Evolutionary conservation across 2,329 filamentous ascomycete genomes (phyloP), one percentile per base, ranked within the genome.

Genomic region (Annulohypoxylon truncatum): DNA sequence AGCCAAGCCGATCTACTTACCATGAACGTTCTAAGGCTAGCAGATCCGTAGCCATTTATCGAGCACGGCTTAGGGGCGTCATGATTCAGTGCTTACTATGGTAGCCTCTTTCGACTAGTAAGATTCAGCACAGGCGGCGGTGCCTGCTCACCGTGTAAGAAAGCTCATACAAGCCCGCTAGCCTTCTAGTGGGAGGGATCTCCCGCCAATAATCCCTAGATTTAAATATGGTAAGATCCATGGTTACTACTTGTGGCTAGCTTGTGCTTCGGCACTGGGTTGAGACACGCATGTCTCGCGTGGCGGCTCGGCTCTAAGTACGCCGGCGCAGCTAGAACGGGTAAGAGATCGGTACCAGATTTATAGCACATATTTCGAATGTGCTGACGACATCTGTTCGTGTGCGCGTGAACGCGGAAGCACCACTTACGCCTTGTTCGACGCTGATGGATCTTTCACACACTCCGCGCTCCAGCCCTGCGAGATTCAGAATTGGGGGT

Each of bases 231-330:
- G 56, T 47, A 56, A 50, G 29, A 57, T n/a, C n/a, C n/a, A n/a
- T 20, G 46, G 29, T 60, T 60, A 52, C 55, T 58, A 51, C n/a
- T 56, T 59, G 50, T 52, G 52, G 67, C 52, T 63, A 61, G 67
- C 40, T 52, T 40, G 20, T 29, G 15, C 35, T 48, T 58, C 61
- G 64, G 62, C 59, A 58, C 40, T 68, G 65, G 54, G 52, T 52
- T 64, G 29, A 67, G 64, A 66, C 65, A 65, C 48, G 56, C 67
- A 68, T 66, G 54, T 68, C 59, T 67, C 64, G 47, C 67, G 64
- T 67, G 64, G 66, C 60, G 56, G 63, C 58, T 66, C 66, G 56
- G 66, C 56, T 66, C 18, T 56, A 63, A 61, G 50, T 22, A 57
- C 47, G 53, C 40, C 42, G 52, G 63, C 55, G 53, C 44, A 29